phyloP scores from a whole-genome alignment of 2,329 filamentous ascomycete genomes.

The Aspergillus sp. region DNA sequence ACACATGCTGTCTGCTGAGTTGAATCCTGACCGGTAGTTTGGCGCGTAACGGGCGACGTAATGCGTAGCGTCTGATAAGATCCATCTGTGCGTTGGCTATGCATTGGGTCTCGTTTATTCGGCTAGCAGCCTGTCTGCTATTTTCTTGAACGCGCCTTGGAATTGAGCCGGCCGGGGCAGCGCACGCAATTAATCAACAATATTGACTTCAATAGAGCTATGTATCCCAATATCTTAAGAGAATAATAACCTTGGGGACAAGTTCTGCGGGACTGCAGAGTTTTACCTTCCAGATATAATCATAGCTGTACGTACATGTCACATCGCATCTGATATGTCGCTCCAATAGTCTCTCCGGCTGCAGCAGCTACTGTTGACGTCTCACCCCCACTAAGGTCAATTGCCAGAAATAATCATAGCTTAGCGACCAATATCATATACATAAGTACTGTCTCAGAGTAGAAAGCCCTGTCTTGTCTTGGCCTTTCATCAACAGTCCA shows the following conservation, averaged over 20 bases:
- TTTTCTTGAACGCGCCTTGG: not conserved
- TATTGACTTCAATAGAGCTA: not conserved
- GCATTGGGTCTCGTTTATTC: not conserved
- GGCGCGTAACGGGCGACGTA: not conserved
- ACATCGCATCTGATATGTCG: not conserved
- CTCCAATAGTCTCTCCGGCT: not conserved
- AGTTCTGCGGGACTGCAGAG: too few species aligned
- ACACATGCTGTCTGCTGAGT: constrained; percentile 79
- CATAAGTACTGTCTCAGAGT: not conserved
- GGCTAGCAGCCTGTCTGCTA: not conserved
- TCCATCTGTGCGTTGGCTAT: not conserved
- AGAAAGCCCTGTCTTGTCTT: not conserved
- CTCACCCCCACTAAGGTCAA: not conserved
- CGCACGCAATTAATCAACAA: not conserved
- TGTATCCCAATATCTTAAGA: too few species aligned
- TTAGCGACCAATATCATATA: not conserved
- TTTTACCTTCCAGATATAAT: not conserved
- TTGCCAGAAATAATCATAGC: not conserved
- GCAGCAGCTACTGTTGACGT: not conserved
- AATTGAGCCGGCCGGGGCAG: not conserved
- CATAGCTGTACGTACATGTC: not conserved
- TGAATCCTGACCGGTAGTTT: not conserved
- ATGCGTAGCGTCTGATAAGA: not conserved
- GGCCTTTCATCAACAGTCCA: not conserved
- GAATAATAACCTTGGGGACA: too few species aligned